These are phyloP conservation scores for Annulohypoxylon moriforme DNA, from an alignment of 495 filamentous ascomycete species.

Conservation along the genomic window DNA sequence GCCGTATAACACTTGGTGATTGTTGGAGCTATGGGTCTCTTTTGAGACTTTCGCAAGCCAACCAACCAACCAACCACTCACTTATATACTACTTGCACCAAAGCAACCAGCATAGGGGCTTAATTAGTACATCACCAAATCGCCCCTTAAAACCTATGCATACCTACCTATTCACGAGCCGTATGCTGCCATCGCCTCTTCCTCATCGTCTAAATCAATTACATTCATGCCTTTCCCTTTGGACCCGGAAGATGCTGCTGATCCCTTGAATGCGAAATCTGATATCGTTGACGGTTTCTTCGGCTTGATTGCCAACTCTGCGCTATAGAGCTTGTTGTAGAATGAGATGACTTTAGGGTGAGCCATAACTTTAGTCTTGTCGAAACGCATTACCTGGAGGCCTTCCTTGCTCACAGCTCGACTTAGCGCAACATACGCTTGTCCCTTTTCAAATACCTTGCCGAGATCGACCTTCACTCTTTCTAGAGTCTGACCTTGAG, in stretches of 20 bases:
- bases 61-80: no score
- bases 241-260: conserved; percentile 11
- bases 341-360: conserved; percentile 87
- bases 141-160: not conserved
- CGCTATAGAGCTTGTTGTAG: conserved; percentile 80
- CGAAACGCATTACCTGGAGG: conserved; percentile 88
- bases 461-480: conserved; percentile 94
- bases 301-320: conserved; percentile 53
- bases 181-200: conserved; percentile 54
- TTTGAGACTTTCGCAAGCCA: not conserved
- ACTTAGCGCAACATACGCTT: conserved; percentile 84
- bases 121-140: not conserved
- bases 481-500: conserved; percentile 95
- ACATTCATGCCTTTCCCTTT: conserved; percentile 23
- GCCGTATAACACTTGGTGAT: not conserved
- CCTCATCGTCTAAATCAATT: conserved; percentile 51
- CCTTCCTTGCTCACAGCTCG: conserved; percentile 89
- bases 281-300: conserved; percentile 47
- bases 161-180: conserved; percentile 37
- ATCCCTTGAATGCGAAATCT: conserved; percentile 42
- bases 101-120: not conserved
- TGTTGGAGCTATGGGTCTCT: not conserved
- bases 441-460: conserved; percentile 94
- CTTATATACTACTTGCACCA: not conserved
- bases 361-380: conserved; percentile 92